A percentile compares a stretch with the other conserved stretches of the same genome.
Conservation (phyloP, 2,329 filamentous ascomycete genomes). For the Phyllachora maydis region DNA sequence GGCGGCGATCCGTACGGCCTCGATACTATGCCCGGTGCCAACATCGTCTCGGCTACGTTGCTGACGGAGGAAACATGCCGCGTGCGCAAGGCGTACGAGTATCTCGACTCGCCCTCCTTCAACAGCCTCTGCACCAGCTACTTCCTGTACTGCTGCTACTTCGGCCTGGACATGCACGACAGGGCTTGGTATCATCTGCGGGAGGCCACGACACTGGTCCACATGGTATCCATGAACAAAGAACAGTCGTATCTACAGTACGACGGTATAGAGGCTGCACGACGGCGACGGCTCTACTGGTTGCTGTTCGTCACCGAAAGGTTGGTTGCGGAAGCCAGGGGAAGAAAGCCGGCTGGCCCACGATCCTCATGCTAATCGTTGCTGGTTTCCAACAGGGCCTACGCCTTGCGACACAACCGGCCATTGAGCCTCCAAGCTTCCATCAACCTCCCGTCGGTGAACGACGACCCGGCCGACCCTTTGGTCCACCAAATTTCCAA, state of each 20-base stretch:
- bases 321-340: too few relatives aligned
- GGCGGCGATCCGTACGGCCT: constrained; percentile 31
- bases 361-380: neutral
- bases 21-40: constrained; percentile 34
- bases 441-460: constrained; percentile 41
- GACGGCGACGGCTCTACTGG: constrained; percentile 51
- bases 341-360: too few relatives aligned
- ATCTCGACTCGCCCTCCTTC: constrained; percentile 31
- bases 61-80: constrained; percentile 46
- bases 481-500: constrained; percentile 28
- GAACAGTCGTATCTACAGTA: constrained; percentile 40
- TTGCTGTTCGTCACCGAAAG: constrained; percentile 51
- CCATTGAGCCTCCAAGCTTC: constrained; percentile 51
- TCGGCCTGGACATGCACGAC: constrained; percentile 51
- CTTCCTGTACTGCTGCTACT: constrained; percentile 56
- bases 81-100: constrained; percentile 42
- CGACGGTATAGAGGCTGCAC: constrained; percentile 36
- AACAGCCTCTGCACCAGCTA: constrained; percentile 53
- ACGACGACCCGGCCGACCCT: constrained; percentile 37
- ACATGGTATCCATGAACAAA: constrained; percentile 38
- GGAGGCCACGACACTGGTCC: constrained; percentile 52
- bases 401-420: constrained; percentile 48
- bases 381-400: constrained; percentile 24
- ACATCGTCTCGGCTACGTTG: constrained; percentile 41
- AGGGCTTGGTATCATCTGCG: constrained; percentile 64